Evolutionary conservation across 768 basidiomycete species (phyloP).

Genomic region (Agaricus subrufescens): DNA sequence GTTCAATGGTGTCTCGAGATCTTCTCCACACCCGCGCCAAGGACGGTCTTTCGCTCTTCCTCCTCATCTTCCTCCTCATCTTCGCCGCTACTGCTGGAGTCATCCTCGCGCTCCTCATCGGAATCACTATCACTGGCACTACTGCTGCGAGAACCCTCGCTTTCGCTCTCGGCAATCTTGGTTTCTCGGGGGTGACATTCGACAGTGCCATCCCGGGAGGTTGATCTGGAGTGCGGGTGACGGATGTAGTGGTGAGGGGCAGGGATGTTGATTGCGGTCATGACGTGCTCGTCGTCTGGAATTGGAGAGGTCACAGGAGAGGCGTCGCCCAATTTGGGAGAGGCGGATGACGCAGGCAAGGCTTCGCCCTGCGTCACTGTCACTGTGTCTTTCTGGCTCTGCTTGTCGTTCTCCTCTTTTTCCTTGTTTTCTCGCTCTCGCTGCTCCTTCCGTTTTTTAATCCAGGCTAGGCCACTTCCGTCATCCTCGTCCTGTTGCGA

Average conservation of each 20-base stretch:
- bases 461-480: conserved; percentile 86
- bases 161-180: conserved; percentile 16
- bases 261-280: conserved; percentile 29
- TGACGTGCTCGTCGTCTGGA: conserved; percentile 23
- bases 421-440: conserved; percentile 38
- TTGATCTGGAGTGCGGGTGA: conserved; percentile 6
- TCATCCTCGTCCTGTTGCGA: conserved; percentile 56
- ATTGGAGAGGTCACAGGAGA: neutral
- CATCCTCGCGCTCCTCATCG: conserved; percentile 20
- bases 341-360: neutral
- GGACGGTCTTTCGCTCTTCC: conserved; percentile 26
- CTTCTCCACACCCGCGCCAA: conserved; percentile 49
- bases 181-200: conserved; percentile 4
- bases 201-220: neutral
- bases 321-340: neutral
- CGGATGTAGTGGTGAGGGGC: conserved; percentile 26
- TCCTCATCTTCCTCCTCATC: conserved; percentile 25
- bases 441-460: conserved; percentile 56
- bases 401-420: conserved; percentile 14
- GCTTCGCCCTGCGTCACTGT: neutral
- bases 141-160: conserved; percentile 15
- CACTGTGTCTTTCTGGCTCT: conserved; percentile 8
- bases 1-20: conserved; percentile 34
- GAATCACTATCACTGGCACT: conserved; percentile 13
- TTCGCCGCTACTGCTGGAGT: conserved; percentile 19